Base-by-base conservation (phyloP, 192 early-diverging fungal genomes). In the Linnemannia hyalina region DNA sequence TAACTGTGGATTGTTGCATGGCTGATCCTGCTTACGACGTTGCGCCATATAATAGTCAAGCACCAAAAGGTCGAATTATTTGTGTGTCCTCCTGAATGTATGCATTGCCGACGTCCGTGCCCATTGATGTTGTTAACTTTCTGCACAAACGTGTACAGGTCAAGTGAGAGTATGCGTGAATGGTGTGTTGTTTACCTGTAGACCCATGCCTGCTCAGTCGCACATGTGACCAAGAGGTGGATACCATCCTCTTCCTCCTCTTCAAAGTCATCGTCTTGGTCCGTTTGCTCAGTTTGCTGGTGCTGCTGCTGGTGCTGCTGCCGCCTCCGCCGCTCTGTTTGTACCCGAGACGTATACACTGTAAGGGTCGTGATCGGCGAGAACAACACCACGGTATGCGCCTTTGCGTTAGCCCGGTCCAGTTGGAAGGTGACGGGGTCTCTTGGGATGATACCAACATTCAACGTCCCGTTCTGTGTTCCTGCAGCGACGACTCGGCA, bases 151-250 rank as follows among this genome's bases (percentile, higher is more conserved):
- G n/a, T 26, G n/a, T 16, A 15, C 13, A 15, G n/a, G 60, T 32
- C 60, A 32, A 11, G 11, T 65, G 29, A 65, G n/a, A 65, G 11
- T 11, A 29, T 4, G 60, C 60, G 35, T 65, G 60, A 65, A 26
- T 65, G 8, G 26, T 20, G n/a, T 44, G 29, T 4, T 1, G 16
- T 68, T 74, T 88, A 92, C 90, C 88, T 87, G 78, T 92, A 93
- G 5, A 92, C 76, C 70, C 88, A 88, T 9, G 86, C 92, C 63
- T 89, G 89, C 74, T 93, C 92, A 55, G 90, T 89, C 5, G 92
- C 91, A 70, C 91, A 91, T 10, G 92, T 93, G 15, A 93, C 89
- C 18, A 93, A 75, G 38, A 93, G 46, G 80, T 90, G 86, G 11
- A 92, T 82, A 13, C 88, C 86, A 22, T 73, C 60, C 40, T 87